Percentiles rank a stretch among this genome's conserved stretches.
phyloP scores from a whole-genome alignment of 495 filamentous ascomycete genomes.

The Tuber umbilicatum region DNA sequence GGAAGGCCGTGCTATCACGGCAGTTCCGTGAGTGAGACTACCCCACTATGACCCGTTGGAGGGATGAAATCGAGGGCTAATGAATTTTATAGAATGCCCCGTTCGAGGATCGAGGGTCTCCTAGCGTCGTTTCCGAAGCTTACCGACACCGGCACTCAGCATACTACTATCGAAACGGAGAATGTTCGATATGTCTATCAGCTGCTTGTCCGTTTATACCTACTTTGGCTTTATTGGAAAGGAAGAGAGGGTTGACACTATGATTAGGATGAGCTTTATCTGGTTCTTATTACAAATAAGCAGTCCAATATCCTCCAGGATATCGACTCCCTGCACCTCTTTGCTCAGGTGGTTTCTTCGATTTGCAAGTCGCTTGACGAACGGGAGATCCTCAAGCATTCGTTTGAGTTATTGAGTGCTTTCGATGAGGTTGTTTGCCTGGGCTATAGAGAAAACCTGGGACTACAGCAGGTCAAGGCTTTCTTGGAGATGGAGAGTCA shows the following conservation, averaged over 20 bases:
- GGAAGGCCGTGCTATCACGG: constrained; percentile 92
- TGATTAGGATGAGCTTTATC: constrained; percentile 80
- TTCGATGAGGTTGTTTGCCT: constrained; percentile 94
- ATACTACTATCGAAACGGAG: constrained; percentile 96
- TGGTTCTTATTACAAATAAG: constrained; percentile 98
- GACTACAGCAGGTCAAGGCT: constrained; percentile 91
- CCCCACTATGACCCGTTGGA: neutral
- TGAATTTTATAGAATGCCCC: constrained; percentile 55
- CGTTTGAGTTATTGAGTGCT: constrained; percentile 88
- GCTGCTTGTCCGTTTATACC: constrained; percentile 53
- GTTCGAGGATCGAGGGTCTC: constrained; percentile 90
- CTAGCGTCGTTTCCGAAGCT: constrained; percentile 96
- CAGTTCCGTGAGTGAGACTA: constrained; percentile 69
- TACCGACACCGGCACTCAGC: constrained; percentile 86
- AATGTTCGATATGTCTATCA: constrained; percentile 99
- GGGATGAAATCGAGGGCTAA: neutral
- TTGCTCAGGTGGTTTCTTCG: constrained; percentile 91
- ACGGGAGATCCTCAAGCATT: constrained; percentile 85
- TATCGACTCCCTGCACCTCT: constrained; percentile 94
- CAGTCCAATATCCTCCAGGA: constrained; percentile 99
- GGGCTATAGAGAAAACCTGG: constrained; percentile 92
- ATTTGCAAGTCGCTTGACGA: constrained; percentile 96
- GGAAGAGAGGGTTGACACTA: constrained; percentile 11
- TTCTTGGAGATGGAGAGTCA: constrained; percentile 99
- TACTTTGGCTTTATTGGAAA: constrained; percentile 5